These are phyloP conservation scores for Aquilaria malaccensis DNA, from an alignment of 345 rosid species.

Conservation along the genomic window DNA sequence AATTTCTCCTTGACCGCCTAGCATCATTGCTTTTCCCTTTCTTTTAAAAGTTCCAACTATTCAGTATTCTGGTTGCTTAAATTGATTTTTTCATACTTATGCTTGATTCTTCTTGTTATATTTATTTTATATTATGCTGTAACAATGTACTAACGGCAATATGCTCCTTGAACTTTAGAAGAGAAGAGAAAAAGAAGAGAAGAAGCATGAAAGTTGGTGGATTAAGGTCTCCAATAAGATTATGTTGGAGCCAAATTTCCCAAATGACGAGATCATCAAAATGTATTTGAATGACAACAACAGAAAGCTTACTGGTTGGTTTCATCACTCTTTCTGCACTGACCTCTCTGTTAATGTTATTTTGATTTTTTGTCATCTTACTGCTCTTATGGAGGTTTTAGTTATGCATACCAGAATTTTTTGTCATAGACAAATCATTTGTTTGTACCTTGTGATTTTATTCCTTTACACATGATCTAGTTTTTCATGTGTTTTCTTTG, in stretches of 20 bases:
- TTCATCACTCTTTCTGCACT: neutral
- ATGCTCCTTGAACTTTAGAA: conserved; percentile 27
- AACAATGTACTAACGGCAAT: conserved; percentile 1
- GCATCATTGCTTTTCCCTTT: too few relatives aligned
- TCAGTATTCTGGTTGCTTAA: conserved; percentile 1
- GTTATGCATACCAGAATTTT: too few relatives aligned
- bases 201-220: conserved; percentile 57
- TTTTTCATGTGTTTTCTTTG: conserved; percentile 1
- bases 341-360: too few relatives aligned
- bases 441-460: neutral
- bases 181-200: conserved; percentile 47
- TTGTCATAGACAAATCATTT: neutral
- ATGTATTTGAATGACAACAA: conserved; percentile 51
- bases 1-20: neutral
- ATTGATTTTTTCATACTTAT: neutral
- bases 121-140: neutral
- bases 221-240: conserved; percentile 70
- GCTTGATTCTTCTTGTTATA: neutral
- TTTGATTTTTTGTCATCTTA: too few relatives aligned
- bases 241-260: conserved; percentile 42
- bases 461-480: neutral
- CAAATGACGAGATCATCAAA: conserved; percentile 57
- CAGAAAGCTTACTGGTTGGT: conserved; percentile 42
- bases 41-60: neutral
- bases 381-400: neutral